Conservation (phyloP, 192 early-diverging fungal genomes). For the Jimgerdemannia flammicorona region DNA sequence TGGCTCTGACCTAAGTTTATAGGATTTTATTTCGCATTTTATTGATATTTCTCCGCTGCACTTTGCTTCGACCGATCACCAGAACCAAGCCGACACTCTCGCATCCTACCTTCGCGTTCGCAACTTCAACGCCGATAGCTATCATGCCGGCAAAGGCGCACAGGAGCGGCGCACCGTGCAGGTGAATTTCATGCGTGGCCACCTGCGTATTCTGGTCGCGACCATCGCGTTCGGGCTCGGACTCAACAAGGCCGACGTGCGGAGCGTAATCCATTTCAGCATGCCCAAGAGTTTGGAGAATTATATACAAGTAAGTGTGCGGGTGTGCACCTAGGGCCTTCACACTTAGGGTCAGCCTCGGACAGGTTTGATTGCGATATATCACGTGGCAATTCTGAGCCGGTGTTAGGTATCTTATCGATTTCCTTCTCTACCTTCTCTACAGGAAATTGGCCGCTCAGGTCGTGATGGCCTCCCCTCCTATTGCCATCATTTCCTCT, state of each 20-base stretch:
- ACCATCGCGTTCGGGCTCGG: conserved; percentile 99
- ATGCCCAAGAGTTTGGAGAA: conserved; percentile 89
- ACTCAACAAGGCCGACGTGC: conserved; percentile 94
- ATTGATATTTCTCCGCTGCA: background rate
- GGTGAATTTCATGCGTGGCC: conserved; percentile 55
- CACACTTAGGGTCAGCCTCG: background rate
- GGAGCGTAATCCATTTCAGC: conserved; percentile 92
- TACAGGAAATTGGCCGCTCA: conserved; percentile 94
- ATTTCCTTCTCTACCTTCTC: conserved; percentile 23
- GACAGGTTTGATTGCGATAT: no score
- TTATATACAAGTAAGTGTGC: conserved; percentile 40
- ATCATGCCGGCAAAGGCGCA: conserved; percentile 70
- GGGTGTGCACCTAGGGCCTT: background rate
- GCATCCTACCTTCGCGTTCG: conserved; percentile 64
- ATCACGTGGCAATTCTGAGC: no score
- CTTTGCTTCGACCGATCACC: background rate
- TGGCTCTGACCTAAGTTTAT: background rate
- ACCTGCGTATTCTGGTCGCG: conserved; percentile 83
- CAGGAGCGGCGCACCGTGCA: conserved; percentile 62
- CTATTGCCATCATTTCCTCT: background rate
- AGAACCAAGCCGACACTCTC: conserved; percentile 57
- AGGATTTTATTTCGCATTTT: background rate
- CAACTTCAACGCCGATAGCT: conserved; percentile 65
- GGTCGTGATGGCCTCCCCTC: conserved; percentile 88
- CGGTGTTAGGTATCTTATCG: no score